phyloP scores from a whole-genome alignment of 371 early-diverging fungal genomes.

The Syncephalis plumigaleata region DNA sequence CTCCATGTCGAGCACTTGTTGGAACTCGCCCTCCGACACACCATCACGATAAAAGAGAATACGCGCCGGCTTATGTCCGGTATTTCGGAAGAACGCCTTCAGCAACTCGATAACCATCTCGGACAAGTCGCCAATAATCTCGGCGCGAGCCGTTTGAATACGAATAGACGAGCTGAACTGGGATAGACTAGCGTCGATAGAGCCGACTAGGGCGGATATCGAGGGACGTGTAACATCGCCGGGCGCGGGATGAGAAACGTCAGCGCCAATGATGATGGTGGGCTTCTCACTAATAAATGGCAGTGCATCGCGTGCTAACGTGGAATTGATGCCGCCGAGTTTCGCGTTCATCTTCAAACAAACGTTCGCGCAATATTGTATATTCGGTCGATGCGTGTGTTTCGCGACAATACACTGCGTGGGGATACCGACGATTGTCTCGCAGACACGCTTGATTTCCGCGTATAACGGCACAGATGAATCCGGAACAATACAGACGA shows the following conservation, averaged over 20 bases:
- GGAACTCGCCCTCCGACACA: conserved; percentile 83
- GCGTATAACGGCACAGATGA: conserved; percentile 77
- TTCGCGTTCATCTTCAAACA: conserved; percentile 81
- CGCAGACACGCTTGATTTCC: conserved; percentile 85
- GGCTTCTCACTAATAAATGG: conserved; percentile 47
- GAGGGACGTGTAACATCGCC: conserved; percentile 63
- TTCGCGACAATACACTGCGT: conserved; percentile 84
- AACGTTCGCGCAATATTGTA: conserved; percentile 57
- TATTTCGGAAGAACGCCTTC: conserved; percentile 52
- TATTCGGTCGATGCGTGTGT: conserved; percentile 41
- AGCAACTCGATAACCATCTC: conserved; percentile 71
- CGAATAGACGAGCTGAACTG: conserved; percentile 68
- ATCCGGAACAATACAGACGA: conserved; percentile 72
- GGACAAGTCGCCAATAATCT: conserved; percentile 72
- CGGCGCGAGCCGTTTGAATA: conserved; percentile 66
- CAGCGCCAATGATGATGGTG: conserved; percentile 91
- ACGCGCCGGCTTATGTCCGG: conserved; percentile 55
- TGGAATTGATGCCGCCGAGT: conserved; percentile 63
- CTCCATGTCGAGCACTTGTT: conserved; percentile 59
- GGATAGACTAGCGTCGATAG: conserved; percentile 78
- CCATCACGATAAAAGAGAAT: conserved; percentile 92
- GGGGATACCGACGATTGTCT: conserved; percentile 75
- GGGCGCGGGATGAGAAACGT: conserved; percentile 80
- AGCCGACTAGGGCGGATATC: conserved; percentile 77
- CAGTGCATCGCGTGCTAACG: conserved; percentile 19